Percentiles rank a stretch among this genome's conserved stretches.
phyloP scores from a whole-genome alignment of 805 yeast genomes.

The Ogataea pilisensis region DNA sequence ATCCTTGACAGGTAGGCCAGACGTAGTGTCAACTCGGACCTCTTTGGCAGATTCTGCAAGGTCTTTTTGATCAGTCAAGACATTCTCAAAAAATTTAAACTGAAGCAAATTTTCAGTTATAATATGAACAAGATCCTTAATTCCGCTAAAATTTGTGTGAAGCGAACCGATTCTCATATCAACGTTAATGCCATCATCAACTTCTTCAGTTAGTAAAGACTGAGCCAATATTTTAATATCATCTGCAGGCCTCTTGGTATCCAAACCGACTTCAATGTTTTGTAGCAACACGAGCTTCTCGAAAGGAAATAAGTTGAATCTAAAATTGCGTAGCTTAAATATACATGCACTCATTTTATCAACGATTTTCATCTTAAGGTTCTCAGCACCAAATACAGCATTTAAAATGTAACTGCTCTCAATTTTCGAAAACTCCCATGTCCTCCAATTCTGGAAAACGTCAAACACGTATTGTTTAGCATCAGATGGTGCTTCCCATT shows the following conservation, averaged over 20 bases:
- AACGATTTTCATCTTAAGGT: conserved; percentile 1
- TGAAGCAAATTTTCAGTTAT: conserved; percentile 6
- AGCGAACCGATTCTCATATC: conserved; percentile 16
- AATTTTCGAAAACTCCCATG: conserved; percentile 79
- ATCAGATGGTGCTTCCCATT: conserved; percentile 44
- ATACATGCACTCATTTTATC: conserved; percentile 4
- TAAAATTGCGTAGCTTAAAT: conserved; percentile 11
- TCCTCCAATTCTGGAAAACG: conserved; percentile 76
- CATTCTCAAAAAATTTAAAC: not conserved
- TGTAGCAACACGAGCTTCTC: conserved; percentile 13
- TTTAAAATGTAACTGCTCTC: conserved; percentile 53
- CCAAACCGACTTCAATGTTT: conserved; percentile 13
- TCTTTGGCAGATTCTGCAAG: not conserved
- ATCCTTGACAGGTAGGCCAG: not conserved
- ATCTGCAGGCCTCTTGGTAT: conserved; percentile 6
- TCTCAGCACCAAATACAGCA: conserved; percentile 40
- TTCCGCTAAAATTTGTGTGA: conserved; percentile 10
- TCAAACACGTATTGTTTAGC: conserved; percentile 54
- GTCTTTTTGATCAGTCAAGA: not conserved
- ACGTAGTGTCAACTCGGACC: not conserved
- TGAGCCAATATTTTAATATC: conserved; percentile 15
- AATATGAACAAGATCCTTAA: conserved; percentile 2
- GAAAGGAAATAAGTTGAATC: conserved; percentile 21
- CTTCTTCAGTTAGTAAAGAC: conserved; percentile 10
- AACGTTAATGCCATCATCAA: conserved; percentile 20